Evolutionary conservation across 2,329 filamentous ascomycete species (phyloP).

Genomic region (Aspergillus pseudoterreus): DNA sequence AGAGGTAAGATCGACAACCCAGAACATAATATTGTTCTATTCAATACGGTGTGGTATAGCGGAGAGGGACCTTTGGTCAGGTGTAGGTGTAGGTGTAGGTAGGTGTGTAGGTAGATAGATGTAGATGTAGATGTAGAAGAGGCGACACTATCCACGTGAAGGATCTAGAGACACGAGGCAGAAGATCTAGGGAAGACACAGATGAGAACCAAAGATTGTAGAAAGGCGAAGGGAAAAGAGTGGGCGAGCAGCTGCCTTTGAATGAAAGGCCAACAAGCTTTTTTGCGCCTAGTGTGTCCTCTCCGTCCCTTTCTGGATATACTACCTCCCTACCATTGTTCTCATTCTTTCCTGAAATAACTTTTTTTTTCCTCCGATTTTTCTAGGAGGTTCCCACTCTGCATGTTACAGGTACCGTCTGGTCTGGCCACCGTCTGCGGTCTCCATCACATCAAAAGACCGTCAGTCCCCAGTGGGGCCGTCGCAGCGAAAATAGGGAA

Average conservation of each 20-base stretch:
- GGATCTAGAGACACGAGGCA: background rate
- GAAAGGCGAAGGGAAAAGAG: slow-evolving; percentile 6
- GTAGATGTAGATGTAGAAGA: background rate
- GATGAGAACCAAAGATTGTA: background rate
- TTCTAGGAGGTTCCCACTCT: slow-evolving; percentile 20
- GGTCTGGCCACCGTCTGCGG: slow-evolving; percentile 21
- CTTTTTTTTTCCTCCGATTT: slow-evolving; percentile 16
- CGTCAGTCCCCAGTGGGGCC: slow-evolving; percentile 13
- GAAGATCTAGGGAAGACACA: slow-evolving; percentile 4
- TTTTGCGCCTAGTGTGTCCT: slow-evolving; percentile 3
- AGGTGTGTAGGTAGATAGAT: too few relatives aligned
- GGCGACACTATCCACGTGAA: background rate
- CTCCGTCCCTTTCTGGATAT: background rate
- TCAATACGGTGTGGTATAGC: background rate
- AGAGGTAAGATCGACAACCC: slow-evolving; percentile 14
- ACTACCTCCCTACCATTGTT: slow-evolving; percentile 1
- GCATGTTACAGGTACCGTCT: slow-evolving; percentile 20
- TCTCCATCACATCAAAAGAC: slow-evolving; percentile 13
- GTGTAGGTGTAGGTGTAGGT: background rate
- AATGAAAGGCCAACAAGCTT: slow-evolving; percentile 16
- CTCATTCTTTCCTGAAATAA: slow-evolving; percentile 13
- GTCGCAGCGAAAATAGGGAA: background rate
- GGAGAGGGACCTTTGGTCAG: background rate
- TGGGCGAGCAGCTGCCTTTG: slow-evolving; percentile 20
- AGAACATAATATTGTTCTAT: slow-evolving; percentile 17